Conservation (phyloP, 78 protist species). For the Monosiga brevicollis region DNA sequence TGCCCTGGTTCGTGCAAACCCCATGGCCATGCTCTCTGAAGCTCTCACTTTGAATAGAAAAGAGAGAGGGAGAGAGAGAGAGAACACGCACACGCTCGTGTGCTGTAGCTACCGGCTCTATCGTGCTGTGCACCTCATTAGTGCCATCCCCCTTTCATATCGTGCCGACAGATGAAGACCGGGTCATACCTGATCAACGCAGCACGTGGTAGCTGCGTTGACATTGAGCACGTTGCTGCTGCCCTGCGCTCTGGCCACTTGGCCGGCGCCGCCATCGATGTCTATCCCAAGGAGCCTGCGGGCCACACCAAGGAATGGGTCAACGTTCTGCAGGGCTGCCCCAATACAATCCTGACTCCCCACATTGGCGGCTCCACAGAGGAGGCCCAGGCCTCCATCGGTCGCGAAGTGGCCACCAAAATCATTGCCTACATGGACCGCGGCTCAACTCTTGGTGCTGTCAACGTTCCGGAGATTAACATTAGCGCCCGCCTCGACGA, state of each 20-base stretch:
- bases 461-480: constrained; percentile 77
- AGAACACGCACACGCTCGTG: too few relatives aligned
- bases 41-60: too few relatives aligned
- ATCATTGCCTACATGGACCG: constrained; percentile 47
- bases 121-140: too few relatives aligned
- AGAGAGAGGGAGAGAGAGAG: too few relatives aligned
- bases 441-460: constrained; percentile 68
- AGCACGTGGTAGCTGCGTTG: constrained; percentile 70
- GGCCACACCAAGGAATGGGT: constrained; percentile 52
- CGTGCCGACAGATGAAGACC: constrained; percentile 48
- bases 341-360: constrained; percentile 82
- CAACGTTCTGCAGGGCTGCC: constrained; percentile 44
- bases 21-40: too few relatives aligned
- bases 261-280: constrained; percentile 80
- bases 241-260: constrained; percentile 69
- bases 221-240: constrained; percentile 45
- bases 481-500: constrained; percentile 28
- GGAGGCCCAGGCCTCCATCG: constrained; percentile 89
- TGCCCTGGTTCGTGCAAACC: too few relatives aligned
- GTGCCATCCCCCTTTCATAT: too few relatives aligned
- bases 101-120: too few relatives aligned
- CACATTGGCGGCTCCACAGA: constrained; percentile 88
- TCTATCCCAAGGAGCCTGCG: constrained; percentile 74
- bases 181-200: constrained; percentile 69
- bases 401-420: constrained; percentile 66